Base-by-base conservation (phyloP, 2,329 filamentous ascomycete genomes). In the Botrytis tulipae region DNA sequence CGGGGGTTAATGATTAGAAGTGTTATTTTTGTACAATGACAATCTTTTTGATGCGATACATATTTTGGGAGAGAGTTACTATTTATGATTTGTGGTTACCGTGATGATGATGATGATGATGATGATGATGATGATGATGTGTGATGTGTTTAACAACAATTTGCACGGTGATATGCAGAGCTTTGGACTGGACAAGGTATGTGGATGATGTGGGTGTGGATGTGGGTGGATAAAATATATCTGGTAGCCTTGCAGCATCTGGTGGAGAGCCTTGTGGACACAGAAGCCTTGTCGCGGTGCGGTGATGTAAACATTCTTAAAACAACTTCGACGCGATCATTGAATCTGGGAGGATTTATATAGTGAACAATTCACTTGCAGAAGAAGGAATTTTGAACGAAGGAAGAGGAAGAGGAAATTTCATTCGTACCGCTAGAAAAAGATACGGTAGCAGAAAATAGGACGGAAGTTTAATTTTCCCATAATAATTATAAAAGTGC, bases 221-320 rank as follows among this genome's bases (percentile, higher is more conserved):
- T 62, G 37, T 54, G 48, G 25, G 25, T 54, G 51, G 14, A 57
- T 57, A 57, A 22, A 62, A 62, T 40, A 25, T 42, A 40, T n/a
- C 29, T 32, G 61, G n/a, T 65, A 65, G 61, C 61, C 61, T 65
- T 65, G 61, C 61, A 65, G 25, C 9, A 32, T 44, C 18, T n/a
- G 25, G 37, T 22, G 37, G 16, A 63, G 61, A 65, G 40, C 61
- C 61, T 65, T 65, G 61, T 65, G 60, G 60, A 62, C n/a, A 62
- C 18, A 4, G 25, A 10, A 63, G 61, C 61, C 61, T 65, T 65
- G 61, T 65, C 61, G 61, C 37, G 61, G 37, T 42, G 20, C 40
- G 61, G 40, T 65, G 40, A 65, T 65, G 61, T 65, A 65, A 65
- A 44, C 61, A 46, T 29, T 29, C 51, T 32, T 16, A 57, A 57